phyloP scores from a whole-genome alignment of 768 basidiomycete genomes.

The Suillus fuscotomentosus region DNA sequence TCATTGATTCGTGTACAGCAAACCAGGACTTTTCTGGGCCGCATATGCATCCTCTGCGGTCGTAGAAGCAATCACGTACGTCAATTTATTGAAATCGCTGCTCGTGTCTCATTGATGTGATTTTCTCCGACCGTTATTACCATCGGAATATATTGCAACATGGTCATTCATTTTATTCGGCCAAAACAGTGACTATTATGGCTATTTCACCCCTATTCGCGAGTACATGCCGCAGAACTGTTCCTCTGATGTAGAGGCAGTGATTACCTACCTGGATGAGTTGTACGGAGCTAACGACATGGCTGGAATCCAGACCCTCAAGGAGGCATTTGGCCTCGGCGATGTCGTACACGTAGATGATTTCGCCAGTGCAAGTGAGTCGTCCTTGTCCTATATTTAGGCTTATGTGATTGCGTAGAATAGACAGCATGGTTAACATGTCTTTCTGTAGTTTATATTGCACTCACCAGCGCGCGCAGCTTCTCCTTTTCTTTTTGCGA shows the following conservation, averaged over 20 bases:
- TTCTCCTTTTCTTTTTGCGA: not conserved
- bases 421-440: not conserved
- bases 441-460: not conserved
- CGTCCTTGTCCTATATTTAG: not conserved
- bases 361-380: constrained; percentile 55
- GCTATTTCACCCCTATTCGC: constrained; percentile 71
- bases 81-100: constrained; percentile 6
- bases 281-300: constrained; percentile 47
- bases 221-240: constrained; percentile 71
- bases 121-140: not conserved
- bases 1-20: constrained; percentile 18
- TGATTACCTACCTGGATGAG: constrained; percentile 58
- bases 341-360: constrained; percentile 62
- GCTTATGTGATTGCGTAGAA: not conserved
- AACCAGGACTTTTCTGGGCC: constrained; percentile 39
- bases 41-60: constrained; percentile 47
- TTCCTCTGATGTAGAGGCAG: constrained; percentile 67
- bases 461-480: not conserved
- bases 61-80: constrained; percentile 44
- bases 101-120: not conserved
- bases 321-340: constrained; percentile 58
- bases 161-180: not conserved
- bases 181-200: constrained; percentile 21
- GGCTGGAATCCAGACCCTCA: constrained; percentile 50
- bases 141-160: not conserved